Base-by-base conservation (phyloP, 192 early-diverging fungal genomes). In the Backusella psychrophila region DNA sequence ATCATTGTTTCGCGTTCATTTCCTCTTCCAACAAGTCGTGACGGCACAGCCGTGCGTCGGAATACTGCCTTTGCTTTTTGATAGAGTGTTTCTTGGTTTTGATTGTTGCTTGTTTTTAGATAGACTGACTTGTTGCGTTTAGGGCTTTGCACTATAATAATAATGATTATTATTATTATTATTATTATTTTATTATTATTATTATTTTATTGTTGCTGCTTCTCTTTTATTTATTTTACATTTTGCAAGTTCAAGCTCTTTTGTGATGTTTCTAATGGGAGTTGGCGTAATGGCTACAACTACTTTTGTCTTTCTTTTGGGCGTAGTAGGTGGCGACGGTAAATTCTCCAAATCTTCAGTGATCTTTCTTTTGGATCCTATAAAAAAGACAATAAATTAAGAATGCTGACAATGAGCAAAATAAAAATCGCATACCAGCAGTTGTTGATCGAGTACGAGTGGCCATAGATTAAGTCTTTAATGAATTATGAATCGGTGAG, bases 1-100 rank as follows among this genome's bases (percentile, higher is more conserved):
- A 42, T 73, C 21, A 94, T 85, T 0, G 63, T 80, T 17, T 75
- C 65, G 19, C 90, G 78, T 78, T 95, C 94, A 7, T 66, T 67
- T 7, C 77, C 82, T 21, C 94, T 87, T 5, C 94, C 93, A 59
- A 94, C 87, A 1, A 94, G 81, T 17, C 87, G 84, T 15, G 82
- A 79, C 4, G 92, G 91, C 19, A 84, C 83, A 7, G 87, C 80
- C 39, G 86, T 86, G 23, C 91, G 81, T 21, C 90, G 82, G 75
- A 95, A 94, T 0, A 91, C 68, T 0, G 75, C 49, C 9, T 75
- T 75, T 65, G 73, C 73, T 66, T 75, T 59, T 19, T 75, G 73
- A 44, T 65, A 75, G 8, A 75, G 38, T 31, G 34, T 71, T 8
- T 41, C 69, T n/a, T 63, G 56, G 26, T 26, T 41, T 44, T 29